phyloP scores from a whole-genome alignment of 225 moss, liverwort and hornwort genomes.

The Pseudisothecium myosuroides region DNA sequence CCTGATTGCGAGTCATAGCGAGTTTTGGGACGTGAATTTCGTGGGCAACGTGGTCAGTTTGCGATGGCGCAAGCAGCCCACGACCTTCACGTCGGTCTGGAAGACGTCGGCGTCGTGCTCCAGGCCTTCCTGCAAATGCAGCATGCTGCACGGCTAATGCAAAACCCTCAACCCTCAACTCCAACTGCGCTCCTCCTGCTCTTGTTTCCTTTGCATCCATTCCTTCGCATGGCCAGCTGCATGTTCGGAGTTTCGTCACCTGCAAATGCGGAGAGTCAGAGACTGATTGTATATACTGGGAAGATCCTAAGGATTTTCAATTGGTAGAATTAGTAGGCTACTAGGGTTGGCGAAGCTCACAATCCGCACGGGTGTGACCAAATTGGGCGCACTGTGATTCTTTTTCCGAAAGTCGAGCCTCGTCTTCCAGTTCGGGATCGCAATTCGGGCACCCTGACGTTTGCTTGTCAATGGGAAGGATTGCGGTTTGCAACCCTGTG shows the following conservation, averaged over 20 bases:
- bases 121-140: slow-evolving; percentile 24
- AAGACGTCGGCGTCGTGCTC: slow-evolving; percentile 14
- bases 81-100: slow-evolving; percentile 76
- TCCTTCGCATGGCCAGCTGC: background rate
- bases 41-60: slow-evolving; percentile 17
- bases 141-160: slow-evolving; percentile 17
- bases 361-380: background rate
- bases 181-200: background rate
- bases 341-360: background rate
- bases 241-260: background rate
- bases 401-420: background rate
- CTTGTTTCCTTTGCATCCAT: background rate
- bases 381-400: background rate
- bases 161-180: background rate
- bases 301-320: background rate
- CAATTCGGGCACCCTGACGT: background rate
- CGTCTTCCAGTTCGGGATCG: background rate
- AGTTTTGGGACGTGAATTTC: slow-evolving; percentile 32
- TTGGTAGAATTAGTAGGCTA: background rate
- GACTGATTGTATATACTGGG: slow-evolving; percentile 10
- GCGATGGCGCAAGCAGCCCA: slow-evolving; percentile 60
- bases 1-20: slow-evolving; percentile 35
- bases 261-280: slow-evolving; percentile 13
- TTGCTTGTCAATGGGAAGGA: background rate
- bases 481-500: background rate